A percentile compares a stretch with the other conserved stretches of the same genome.
Evolutionary conservation across 805 yeast species (phyloP).

Genomic region (Wickerhamomyces kurtzmanii): DNA sequence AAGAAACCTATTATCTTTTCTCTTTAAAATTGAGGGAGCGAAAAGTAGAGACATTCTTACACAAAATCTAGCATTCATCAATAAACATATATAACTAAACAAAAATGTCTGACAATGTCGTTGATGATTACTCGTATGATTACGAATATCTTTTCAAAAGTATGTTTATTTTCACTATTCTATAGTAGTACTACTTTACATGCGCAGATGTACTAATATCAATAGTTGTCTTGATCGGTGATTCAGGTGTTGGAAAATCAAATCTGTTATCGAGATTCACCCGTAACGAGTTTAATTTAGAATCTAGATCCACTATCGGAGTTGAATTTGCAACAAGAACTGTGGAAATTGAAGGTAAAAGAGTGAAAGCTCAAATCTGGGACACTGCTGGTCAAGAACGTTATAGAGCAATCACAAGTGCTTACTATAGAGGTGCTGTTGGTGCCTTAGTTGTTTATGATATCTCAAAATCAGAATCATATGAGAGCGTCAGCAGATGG

Average conservation of each 20-base stretch:
- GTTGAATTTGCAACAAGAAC: slow-evolving; percentile 98
- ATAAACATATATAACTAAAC: too few species aligned
- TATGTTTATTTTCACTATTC: slow-evolving; percentile 23
- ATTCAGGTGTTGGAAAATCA: slow-evolving; percentile 95
- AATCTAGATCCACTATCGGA: slow-evolving; percentile 91
- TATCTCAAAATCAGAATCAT: slow-evolving; percentile 81
- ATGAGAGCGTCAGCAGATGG: slow-evolving; percentile 83
- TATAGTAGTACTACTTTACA: not conserved
- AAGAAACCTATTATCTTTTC: too few species aligned
- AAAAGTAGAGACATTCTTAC: too few species aligned
- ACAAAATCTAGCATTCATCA: too few species aligned
- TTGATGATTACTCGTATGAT: slow-evolving; percentile 67
- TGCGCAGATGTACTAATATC: slow-evolving; percentile 4
- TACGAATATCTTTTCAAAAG: slow-evolving; percentile 88
- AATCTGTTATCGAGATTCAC: slow-evolving; percentile 90
- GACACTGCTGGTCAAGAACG: slow-evolving; percentile 99
- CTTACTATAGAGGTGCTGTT: slow-evolving; percentile 96
- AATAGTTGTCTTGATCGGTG: slow-evolving; percentile 85
- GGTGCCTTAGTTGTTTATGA: slow-evolving; percentile 96
- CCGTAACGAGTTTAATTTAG: slow-evolving; percentile 90
- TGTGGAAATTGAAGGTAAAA: slow-evolving; percentile 73
- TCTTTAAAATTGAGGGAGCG: too few species aligned
- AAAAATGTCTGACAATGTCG: too few species aligned
- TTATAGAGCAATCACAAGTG: slow-evolving; percentile 94
- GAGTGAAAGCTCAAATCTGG: slow-evolving; percentile 91